Base-by-base conservation (phyloP, 306 rosid species). In the Lathyrus sativus region DNA sequence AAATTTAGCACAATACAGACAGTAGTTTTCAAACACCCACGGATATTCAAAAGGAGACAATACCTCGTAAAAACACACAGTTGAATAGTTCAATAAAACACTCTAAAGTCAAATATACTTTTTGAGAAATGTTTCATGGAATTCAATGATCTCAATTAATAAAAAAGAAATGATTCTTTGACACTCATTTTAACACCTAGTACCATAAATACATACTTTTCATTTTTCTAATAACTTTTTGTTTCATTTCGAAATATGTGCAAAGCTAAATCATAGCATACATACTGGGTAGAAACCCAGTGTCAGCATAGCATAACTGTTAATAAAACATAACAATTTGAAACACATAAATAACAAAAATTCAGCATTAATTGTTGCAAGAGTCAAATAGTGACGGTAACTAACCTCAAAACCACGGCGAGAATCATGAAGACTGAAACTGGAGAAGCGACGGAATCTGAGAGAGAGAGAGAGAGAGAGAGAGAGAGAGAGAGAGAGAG, bases 401-500 rank as follows among this genome's bases (percentile, higher is more conserved):
- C 9, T 38, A 48, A 70, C 43, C 56, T 41, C 44, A 62, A 60
- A 75, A 59, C 59, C 64, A 22, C 38, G 78, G 56, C 57, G 43
- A 45, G 53, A 51, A 65, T 48, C 35, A 11, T 35, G 46, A 56
- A 28, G 19, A 56, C 2, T 24, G 19, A 56, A 56, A 56, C 28
- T 26, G 19, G 2, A 28, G 19, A 11, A 14, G 35, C 26, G 24
- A 10, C 19, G 17, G 29, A 10, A 51, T 19, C n/a, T n/a, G n/a
- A 9, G 13, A 26, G 13, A 5, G 4, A 54, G 41, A 56, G 41
- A 9, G 13, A 26, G 13, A 5, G 4, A 54, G 41, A 56, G 41
- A 9, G 13, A 26, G 13, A 5, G 4, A 54, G 41, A 56, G 41
- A 9, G 13, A 26, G 13, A 5, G 4, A 54, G 41, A 56, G 41